phyloP scores from a whole-genome alignment of 1,284 basidiomycete species.

The Tylopilus sp. region DNA sequence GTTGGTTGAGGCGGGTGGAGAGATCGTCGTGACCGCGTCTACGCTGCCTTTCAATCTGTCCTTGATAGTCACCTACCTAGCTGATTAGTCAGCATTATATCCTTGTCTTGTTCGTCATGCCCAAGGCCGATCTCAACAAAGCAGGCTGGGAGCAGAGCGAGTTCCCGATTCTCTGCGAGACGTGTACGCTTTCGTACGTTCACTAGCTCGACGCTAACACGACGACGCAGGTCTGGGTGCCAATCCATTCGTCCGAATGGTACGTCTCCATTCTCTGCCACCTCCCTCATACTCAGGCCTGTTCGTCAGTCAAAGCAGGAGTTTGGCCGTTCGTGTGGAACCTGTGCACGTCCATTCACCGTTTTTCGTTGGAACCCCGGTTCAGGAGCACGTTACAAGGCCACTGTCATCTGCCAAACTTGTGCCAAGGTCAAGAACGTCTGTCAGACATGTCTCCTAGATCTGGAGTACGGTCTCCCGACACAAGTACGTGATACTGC shows the following conservation, averaged over 20 bases:
- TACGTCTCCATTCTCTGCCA: slow-evolving; percentile 35
- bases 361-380: slow-evolving; percentile 99
- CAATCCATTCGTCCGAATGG: slow-evolving; percentile 90
- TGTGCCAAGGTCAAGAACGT: slow-evolving; percentile 99
- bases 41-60: slow-evolving; percentile 84
- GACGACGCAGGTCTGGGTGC: slow-evolving; percentile 68
- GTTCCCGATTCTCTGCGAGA: slow-evolving; percentile 88
- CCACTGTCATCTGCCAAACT: slow-evolving; percentile 97
- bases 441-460: slow-evolving; percentile 96
- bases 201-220: slow-evolving; percentile 12
- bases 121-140: slow-evolving; percentile 85
- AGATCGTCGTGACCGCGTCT: slow-evolving; percentile 84
- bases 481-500: slow-evolving; percentile 98
- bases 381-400: slow-evolving; percentile 89
- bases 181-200: slow-evolving; percentile 51
- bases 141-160: slow-evolving; percentile 90
- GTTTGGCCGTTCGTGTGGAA: slow-evolving; percentile 91
- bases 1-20: slow-evolving; percentile 70
- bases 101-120: slow-evolving; percentile 39
- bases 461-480: slow-evolving; percentile 93
- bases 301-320: slow-evolving; percentile 88
- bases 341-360: slow-evolving; percentile 94
- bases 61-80: slow-evolving; percentile 62
- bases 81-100: slow-evolving; percentile 27
- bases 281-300: slow-evolving; percentile 4